These are phyloP conservation scores for Phlebiopsis flavidoalba DNA, from an alignment of 768 basidiomycete species.

Conservation along the genomic window DNA sequence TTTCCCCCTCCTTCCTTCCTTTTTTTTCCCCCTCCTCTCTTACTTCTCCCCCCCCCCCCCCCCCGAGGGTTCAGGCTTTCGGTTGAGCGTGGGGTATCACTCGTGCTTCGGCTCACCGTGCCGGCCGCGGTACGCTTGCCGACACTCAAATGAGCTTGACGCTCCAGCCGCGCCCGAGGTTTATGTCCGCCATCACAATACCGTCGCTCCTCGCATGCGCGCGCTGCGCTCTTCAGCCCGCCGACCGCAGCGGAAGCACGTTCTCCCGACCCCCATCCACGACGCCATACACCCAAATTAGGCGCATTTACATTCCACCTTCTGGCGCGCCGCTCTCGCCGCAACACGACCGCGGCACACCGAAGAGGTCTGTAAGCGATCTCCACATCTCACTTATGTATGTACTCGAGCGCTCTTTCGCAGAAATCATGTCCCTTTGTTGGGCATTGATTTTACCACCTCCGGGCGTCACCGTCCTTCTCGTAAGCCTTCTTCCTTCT, in stretches of 20 bases:
- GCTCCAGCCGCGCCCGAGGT: background rate
- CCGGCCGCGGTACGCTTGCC: conserved; percentile 1
- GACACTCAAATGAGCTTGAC: background rate
- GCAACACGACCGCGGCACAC: background rate
- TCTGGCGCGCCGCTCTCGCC: background rate
- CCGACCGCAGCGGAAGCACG: background rate
- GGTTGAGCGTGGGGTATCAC: background rate
- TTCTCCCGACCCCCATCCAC: too few relatives aligned
- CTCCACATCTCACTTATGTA: conserved; percentile 33
- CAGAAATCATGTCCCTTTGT: conserved; percentile 93
- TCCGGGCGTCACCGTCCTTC: conserved; percentile 31
- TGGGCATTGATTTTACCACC: conserved; percentile 76
- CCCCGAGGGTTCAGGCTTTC: conserved; percentile 5
- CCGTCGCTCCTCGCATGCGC: background rate
- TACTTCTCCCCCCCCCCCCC: too few relatives aligned
- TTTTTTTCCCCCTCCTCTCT: too few relatives aligned
- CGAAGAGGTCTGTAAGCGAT: too few relatives aligned
- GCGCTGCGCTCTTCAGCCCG: background rate
- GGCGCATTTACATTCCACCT: conserved; percentile 1
- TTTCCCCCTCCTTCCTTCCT: too few relatives aligned
- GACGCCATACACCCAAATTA: background rate
- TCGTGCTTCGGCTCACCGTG: conserved; percentile 4
- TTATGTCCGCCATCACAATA: background rate
- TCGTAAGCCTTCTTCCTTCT: conserved; percentile 18
- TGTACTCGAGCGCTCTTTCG: conserved; percentile 57